Conservation (phyloP, 805 yeast species). For the Komagataella kurtzmanii region DNA sequence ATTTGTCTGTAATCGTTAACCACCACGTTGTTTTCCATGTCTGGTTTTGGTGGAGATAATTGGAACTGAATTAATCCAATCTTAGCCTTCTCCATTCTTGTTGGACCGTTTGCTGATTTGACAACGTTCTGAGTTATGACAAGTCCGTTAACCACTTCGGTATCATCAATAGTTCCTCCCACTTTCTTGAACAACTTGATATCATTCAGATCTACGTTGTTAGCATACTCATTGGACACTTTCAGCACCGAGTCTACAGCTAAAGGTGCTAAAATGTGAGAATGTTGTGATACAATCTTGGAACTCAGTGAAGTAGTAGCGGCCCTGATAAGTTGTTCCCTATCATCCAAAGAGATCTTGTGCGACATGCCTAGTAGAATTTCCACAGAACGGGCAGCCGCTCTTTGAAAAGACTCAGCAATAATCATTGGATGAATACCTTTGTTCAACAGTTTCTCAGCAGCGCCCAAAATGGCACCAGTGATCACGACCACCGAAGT, state of each 20-base stretch:
- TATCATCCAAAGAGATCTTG: slow-evolving; percentile 65
- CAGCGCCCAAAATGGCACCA: slow-evolving; percentile 90
- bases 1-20: slow-evolving; percentile 97
- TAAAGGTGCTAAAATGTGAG: slow-evolving; percentile 76
- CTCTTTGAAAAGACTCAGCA: slow-evolving; percentile 86
- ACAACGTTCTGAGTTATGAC: slow-evolving; percentile 85
- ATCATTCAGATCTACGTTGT: slow-evolving; percentile 74
- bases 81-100: slow-evolving; percentile 85
- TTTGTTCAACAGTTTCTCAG: slow-evolving; percentile 76
- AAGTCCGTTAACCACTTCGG: slow-evolving; percentile 85
- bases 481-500: slow-evolving; percentile 93
- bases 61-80: slow-evolving; percentile 89
- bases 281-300: slow-evolving; percentile 90
- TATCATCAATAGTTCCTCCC: slow-evolving; percentile 97
- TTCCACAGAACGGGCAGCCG: slow-evolving; percentile 73
- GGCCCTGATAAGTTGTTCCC: slow-evolving; percentile 77
- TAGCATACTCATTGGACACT: slow-evolving; percentile 41
- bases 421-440: slow-evolving; percentile 94
- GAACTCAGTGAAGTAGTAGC: slow-evolving; percentile 91
- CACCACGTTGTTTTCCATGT: slow-evolving; percentile 93
- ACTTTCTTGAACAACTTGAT: slow-evolving; percentile 85
- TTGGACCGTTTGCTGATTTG: slow-evolving; percentile 89
- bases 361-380: slow-evolving; percentile 76
- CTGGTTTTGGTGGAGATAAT: slow-evolving; percentile 93
- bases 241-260: slow-evolving; percentile 87